A percentile compares a stretch with the other conserved stretches of the same genome.
Conservation (phyloP, 352 stramenopile species). For the Phytophthora citrophthora region DNA sequence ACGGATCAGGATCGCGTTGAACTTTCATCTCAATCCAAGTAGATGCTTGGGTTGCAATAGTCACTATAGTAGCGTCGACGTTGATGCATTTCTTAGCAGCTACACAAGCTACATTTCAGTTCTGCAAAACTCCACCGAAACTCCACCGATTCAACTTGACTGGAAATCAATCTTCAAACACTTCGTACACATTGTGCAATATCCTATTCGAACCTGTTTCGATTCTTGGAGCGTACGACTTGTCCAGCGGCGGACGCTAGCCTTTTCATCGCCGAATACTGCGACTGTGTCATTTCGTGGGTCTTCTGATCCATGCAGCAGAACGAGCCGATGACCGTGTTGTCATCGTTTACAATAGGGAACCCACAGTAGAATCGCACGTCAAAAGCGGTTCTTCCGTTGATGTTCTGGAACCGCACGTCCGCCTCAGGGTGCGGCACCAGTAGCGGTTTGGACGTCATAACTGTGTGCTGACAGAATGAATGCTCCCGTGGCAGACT, state of each 20-base stretch:
- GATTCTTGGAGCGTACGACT: constrained; percentile 37
- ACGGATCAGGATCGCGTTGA: not conserved
- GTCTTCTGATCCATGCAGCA: constrained; percentile 63
- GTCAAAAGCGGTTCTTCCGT: constrained; percentile 36
- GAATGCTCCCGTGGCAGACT: constrained; percentile 52
- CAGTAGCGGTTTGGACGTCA: constrained; percentile 64
- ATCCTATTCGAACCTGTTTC: not conserved
- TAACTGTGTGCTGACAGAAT: constrained; percentile 72
- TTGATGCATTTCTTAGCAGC: no score
- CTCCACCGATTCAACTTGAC: no score
- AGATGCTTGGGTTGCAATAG: not conserved
- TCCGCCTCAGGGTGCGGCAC: constrained; percentile 62
- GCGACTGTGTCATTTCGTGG: constrained; percentile 51
- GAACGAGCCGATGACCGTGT: constrained; percentile 62
- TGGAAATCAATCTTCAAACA: not conserved
- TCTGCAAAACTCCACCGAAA: no score
- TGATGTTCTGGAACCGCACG: constrained; percentile 61
- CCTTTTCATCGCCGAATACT: constrained; percentile 59
- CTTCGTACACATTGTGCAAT: not conserved
- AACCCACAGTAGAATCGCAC: constrained; percentile 77
- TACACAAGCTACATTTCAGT: no score
- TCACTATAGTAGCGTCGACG: no score
- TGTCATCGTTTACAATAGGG: constrained; percentile 49
- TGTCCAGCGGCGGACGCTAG: constrained; percentile 54
- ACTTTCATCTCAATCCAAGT: not conserved